Evolutionary conservation across 75 land plant genomes (phyloP).

Genomic region (Chamaecyparis obtusa): DNA sequence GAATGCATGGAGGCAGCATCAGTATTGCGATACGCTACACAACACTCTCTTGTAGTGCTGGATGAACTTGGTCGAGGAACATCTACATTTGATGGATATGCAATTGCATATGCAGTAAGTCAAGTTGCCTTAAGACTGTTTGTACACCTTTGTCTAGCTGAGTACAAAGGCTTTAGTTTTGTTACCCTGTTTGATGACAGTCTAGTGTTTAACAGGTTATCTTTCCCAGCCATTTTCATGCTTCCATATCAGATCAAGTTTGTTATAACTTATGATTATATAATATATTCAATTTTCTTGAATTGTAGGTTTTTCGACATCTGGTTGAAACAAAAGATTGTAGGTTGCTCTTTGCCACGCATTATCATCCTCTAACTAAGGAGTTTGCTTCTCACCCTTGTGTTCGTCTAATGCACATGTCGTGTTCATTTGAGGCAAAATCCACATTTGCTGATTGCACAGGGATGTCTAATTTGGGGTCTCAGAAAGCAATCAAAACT

Average conservation of each 20-base stretch:
- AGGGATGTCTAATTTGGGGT: background rate
- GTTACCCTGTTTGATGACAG: background rate
- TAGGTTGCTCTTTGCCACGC: constrained; percentile 90
- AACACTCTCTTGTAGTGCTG: constrained; percentile 80
- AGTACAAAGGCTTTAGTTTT: background rate
- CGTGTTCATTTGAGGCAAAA: constrained; percentile 50
- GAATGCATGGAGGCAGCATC: constrained; percentile 94
- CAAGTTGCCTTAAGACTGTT: constrained; percentile 2
- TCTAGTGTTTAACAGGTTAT: background rate
- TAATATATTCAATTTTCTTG: background rate
- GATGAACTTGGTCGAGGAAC: constrained; percentile 99
- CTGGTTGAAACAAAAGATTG: constrained; percentile 78
- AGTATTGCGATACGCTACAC: constrained; percentile 73
- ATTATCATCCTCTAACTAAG: constrained; percentile 86
- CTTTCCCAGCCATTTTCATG: background rate
- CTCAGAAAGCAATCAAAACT: background rate
- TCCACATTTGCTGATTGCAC: background rate
- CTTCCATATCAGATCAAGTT: background rate
- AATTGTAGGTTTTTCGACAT: constrained; percentile 80
- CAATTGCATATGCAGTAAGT: constrained; percentile 93
- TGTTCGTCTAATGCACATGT: constrained; percentile 85
- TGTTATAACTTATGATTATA: background rate
- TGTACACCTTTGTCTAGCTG: background rate
- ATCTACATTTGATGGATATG: constrained; percentile 91
- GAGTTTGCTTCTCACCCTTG: constrained; percentile 84